These are phyloP conservation scores for Rhizophagus prolifer DNA, from an alignment of 192 early-diverging fungal genomes.

Conservation along the genomic window DNA sequence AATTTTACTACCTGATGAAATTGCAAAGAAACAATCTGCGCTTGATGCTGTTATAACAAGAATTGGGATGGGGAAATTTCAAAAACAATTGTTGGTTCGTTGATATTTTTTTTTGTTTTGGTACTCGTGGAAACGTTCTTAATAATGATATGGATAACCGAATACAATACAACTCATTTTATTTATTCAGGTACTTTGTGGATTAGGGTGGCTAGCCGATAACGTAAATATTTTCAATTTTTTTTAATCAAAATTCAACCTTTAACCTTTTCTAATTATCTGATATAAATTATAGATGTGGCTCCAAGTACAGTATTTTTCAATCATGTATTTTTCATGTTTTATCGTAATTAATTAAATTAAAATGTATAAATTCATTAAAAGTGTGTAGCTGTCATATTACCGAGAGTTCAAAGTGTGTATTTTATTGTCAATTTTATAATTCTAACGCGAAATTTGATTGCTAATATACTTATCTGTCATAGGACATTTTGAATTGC, in stretches of 20 bases:
- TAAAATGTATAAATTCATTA: not conserved
- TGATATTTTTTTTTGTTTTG: not conserved
- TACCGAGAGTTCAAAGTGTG: slow-evolving; percentile 71
- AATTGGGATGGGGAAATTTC: slow-evolving; percentile 75
- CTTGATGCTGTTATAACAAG: slow-evolving; percentile 63
- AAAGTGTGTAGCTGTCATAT: slow-evolving; percentile 68
- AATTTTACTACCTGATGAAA: not conserved
- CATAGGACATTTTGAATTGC: slow-evolving; percentile 63
- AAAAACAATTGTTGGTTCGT: slow-evolving; percentile 57
- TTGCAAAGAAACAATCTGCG: not conserved
- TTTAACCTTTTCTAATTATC: not conserved
- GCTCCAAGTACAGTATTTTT: slow-evolving; percentile 47
- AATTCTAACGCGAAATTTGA: not conserved
- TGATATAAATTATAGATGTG: slow-evolving; percentile 50
- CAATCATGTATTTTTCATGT: not conserved
- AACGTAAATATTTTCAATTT: slow-evolving; percentile 64
- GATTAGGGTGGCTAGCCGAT: slow-evolving; percentile 85
- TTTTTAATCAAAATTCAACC: not conserved
- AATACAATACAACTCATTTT: not conserved
- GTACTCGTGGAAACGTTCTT: too few relatives aligned
- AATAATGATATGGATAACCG: too few relatives aligned
- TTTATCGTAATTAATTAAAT: not conserved
- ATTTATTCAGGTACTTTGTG: slow-evolving; percentile 58
- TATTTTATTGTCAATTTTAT: not conserved
- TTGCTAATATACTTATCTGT: not conserved